Percentiles rank a stretch among this genome's conserved stretches.
These are phyloP conservation scores for Clarireedia monteithiana DNA, from an alignment of 2,329 filamentous ascomycete species.

Conservation along the genomic window DNA sequence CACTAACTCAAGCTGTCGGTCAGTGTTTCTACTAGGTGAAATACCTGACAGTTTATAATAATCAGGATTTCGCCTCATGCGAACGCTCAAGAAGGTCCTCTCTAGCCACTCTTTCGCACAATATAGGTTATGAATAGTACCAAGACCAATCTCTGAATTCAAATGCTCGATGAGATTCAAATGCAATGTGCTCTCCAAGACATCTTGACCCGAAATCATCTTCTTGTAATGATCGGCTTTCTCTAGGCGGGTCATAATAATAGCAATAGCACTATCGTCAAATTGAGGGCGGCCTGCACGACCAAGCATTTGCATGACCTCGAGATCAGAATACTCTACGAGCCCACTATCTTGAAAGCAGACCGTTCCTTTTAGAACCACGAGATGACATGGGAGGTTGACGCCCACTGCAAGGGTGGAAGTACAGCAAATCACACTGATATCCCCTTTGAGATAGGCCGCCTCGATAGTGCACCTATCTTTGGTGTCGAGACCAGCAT, in stretches of 20 bases:
- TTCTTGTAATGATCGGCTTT: constrained; percentile 61
- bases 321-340: constrained; percentile 71
- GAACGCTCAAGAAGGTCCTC: constrained; percentile 71
- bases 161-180: constrained; percentile 74
- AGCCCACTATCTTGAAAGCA: constrained; percentile 52
- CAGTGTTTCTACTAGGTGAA: constrained; percentile 40
- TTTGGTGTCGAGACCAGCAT: constrained; percentile 60
- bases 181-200: constrained; percentile 72
- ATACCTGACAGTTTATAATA: constrained; percentile 60
- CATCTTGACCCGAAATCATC: constrained; percentile 65
- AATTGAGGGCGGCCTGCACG: constrained; percentile 79
- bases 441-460: constrained; percentile 60
- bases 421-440: constrained; percentile 78
- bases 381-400: constrained; percentile 76
- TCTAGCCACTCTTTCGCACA: constrained; percentile 67
- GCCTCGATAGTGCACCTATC: constrained; percentile 62
- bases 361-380: constrained; percentile 74
- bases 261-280: constrained; percentile 64
- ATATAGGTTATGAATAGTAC: constrained; percentile 56
- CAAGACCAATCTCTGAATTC: constrained; percentile 75
- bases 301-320: constrained; percentile 87
- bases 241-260: constrained; percentile 68
- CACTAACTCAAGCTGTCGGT: constrained; percentile 60
- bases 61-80: constrained; percentile 60
- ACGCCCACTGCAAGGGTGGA: constrained; percentile 78